phyloP scores from a whole-genome alignment of 2,329 filamentous ascomycete genomes.

The Bimuria novae-zelandiae region DNA sequence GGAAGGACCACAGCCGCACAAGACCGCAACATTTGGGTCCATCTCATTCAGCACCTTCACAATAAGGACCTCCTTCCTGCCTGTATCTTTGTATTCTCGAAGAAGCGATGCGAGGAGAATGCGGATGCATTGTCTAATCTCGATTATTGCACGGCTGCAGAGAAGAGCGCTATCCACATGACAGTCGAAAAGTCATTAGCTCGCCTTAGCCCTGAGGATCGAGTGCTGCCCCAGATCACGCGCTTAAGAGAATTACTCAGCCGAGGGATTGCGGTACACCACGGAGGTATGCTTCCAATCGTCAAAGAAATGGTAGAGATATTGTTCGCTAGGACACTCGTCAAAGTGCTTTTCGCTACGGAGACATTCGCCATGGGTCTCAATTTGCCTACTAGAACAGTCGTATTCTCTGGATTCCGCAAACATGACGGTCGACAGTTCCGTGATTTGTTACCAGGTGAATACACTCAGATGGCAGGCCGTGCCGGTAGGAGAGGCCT shows the following conservation, averaged over 20 bases:
- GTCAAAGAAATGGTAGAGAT: slow-evolving; percentile 98
- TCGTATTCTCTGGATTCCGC: slow-evolving; percentile 95
- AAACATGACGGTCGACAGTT: slow-evolving; percentile 95
- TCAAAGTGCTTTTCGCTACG: slow-evolving; percentile 96
- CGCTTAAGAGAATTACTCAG: slow-evolving; percentile 82
- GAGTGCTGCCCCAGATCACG: slow-evolving; percentile 88
- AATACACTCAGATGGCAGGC: slow-evolving; percentile 99
- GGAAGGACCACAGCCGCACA: slow-evolving; percentile 89
- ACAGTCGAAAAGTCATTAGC: slow-evolving; percentile 94
- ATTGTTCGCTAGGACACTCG: slow-evolving; percentile 88
- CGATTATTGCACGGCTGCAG: slow-evolving; percentile 88
- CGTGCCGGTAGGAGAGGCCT: slow-evolving; percentile 90
- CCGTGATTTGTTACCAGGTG: slow-evolving; percentile 86
- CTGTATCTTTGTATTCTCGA: slow-evolving; percentile 98
- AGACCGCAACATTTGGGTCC: slow-evolving; percentile 96
- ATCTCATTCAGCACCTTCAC: slow-evolving; percentile 87
- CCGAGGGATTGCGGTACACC: slow-evolving; percentile 92
- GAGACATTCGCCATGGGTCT: slow-evolving; percentile 99
- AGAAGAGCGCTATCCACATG: slow-evolving; percentile 98
- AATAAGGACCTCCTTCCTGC: slow-evolving; percentile 86
- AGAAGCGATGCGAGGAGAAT: slow-evolving; percentile 96
- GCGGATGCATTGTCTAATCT: slow-evolving; percentile 93
- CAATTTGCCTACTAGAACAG: slow-evolving; percentile 92
- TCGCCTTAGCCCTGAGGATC: slow-evolving; percentile 86
- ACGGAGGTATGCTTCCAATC: slow-evolving; percentile 91